A percentile compares a stretch with the other conserved stretches of the same genome.
Conservation (phyloP, 768 basidiomycete species). For the Collybia sp. region DNA sequence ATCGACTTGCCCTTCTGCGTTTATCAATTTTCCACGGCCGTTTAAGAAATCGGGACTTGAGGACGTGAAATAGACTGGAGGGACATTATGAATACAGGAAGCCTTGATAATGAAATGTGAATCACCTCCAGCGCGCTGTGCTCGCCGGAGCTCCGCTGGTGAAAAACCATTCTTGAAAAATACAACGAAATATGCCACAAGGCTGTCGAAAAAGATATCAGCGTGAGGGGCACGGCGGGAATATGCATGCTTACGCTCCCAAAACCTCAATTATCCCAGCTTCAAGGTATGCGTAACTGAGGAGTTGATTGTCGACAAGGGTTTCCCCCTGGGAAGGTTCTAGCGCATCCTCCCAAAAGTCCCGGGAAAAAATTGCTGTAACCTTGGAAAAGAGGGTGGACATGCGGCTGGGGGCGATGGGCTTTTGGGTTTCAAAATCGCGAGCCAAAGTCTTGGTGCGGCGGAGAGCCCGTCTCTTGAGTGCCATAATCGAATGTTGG, state of each 20-base stretch:
- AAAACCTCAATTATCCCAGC: conserved; percentile 58
- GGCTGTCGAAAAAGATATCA: conserved; percentile 22
- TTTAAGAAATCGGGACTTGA: conserved; percentile 54
- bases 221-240: background rate
- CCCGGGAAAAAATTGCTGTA: conserved; percentile 48
- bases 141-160: conserved; percentile 46
- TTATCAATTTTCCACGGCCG: conserved; percentile 40
- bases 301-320: conserved; percentile 54
- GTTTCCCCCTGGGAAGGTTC: conserved; percentile 52
- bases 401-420: conserved; percentile 36
- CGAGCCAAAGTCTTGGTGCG: conserved; percentile 49
- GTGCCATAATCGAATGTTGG: conserved; percentile 43
- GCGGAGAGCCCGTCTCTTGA: conserved; percentile 53
- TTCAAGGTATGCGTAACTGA: conserved; percentile 67
- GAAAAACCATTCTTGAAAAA: conserved; percentile 61
- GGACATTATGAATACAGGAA: background rate
- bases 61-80: conserved; percentile 39
- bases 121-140: conserved; percentile 40
- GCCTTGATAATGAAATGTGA: background rate
- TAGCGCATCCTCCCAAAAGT: conserved; percentile 55
- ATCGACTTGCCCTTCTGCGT: conserved; percentile 45
- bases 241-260: conserved; percentile 36
- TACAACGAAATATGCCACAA: conserved; percentile 64
- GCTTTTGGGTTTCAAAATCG: conserved; percentile 48
- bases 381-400: conserved; percentile 32